Base-by-base conservation (phyloP, 2,329 filamentous ascomycete species). In the Elsinoe necatrix region DNA sequence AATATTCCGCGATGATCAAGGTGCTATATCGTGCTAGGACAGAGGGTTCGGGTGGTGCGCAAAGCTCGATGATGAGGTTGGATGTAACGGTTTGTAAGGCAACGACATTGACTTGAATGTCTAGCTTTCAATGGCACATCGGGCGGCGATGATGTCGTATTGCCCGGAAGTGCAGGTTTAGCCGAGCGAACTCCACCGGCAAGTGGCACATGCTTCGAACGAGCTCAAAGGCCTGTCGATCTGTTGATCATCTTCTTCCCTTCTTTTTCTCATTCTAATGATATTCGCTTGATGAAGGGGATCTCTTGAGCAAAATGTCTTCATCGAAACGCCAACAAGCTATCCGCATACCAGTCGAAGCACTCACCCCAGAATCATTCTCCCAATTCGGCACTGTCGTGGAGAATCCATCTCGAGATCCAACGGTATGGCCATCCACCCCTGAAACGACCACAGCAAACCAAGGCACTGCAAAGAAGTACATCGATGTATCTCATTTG, bases 311-410 rank as follows among this genome's bases (percentile, higher is more conserved):
- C 27, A 35, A 20, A 1, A 50, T 50, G 45, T 31, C 45, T 50
- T 50, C 25, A 31, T 50, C 45, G 8, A 34, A 50, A 12, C 9
- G 25, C n/a, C 20, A 50, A 20, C 8, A 20, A 4, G n/a, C 34
- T 60, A 65, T 73, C 59, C 63, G 69, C 25, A 68, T 92, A 61
- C 73, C 75, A 11, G 79, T 87, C 2, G 73, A 80, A 29, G 81
- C 82, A n/a, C 80, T 96, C 54, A 86, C 83, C 7, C 79, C 80
- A 45, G 73, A 77, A 3, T 73, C 80, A 54, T 97, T 96, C 72
- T 76, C 82, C 12, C 78, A 81, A 42, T 98, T 95, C 71, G 93
- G 93, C 68, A 85, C 87, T 56, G 89, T 93, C 47, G 80, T 96
- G 63, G 75, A 83, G 67, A 89, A 92, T 67, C 59, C 78, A 80